Base-by-base conservation (phyloP, 1,139 yeast genomes). In the Diutina sp. region DNA sequence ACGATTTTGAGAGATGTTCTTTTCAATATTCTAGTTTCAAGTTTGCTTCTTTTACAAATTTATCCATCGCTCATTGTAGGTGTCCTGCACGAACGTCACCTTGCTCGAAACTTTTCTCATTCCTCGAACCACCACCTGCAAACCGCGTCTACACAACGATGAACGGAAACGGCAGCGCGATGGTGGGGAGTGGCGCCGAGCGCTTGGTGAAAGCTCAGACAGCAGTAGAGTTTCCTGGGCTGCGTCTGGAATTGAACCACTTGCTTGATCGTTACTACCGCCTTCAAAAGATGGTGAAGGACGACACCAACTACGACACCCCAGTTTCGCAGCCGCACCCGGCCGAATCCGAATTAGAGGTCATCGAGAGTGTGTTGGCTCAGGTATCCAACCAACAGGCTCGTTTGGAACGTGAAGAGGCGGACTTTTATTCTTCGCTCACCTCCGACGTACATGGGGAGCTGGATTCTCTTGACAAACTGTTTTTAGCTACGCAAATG, bases 401-500 rank as follows among this genome's bases (percentile, higher is more conserved):
- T 12, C 44, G 32, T 7, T 11, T 50, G 25, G 53, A 50, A 12
- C 11, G n/a, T 28, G 53, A 29, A 9, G 53, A 50, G 44, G 53
- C 35, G 44, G 53, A n/a, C 29, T 50, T 50, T 32, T 50, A 12
- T 21, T 25, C 53, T 5, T n/a, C 28, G 30, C 48, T 46, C 14
- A 14, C 35, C n/a, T 9, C 16, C 21, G 38, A 28, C n/a, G 21
- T 47, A 11, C 41, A 35, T 5, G 41, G 41, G n/a, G 46, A 44
- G 25, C 18, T 44, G 18, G 46, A 44, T 18, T 44, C 46, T 21
- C 41, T 35, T n/a, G 38, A 47, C 38, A 47, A 30, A 25, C n/a
- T n/a, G 28, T 30, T 51, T 6, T 41, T 51, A 21, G 16, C 18
- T 12, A 30, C 25, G 29, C 55, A 51, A n/a, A n/a, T 93, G 32